Evolutionary conservation across 495 filamentous ascomycete genomes (phyloP).

Genomic region (Penicillium salamii): DNA sequence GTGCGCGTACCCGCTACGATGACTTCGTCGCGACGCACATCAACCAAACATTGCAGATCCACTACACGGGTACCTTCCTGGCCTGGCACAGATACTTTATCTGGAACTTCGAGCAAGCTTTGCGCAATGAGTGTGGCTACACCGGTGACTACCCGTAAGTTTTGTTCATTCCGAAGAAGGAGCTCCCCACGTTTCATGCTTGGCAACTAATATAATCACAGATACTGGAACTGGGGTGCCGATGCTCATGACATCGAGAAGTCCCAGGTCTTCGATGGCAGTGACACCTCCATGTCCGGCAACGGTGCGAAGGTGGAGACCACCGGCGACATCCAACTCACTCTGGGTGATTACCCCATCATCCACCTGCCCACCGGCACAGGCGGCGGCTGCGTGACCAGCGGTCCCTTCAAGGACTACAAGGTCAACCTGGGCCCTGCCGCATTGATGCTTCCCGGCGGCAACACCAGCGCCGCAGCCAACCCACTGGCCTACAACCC

Average conservation of each 20-base stretch:
- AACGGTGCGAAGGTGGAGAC: conserved; percentile 52
- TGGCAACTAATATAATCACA: neutral
- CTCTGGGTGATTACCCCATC: conserved; percentile 15
- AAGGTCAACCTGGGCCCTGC: conserved; percentile 54
- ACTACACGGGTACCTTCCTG: conserved; percentile 64
- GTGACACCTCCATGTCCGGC: conserved; percentile 56
- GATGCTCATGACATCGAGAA: conserved; percentile 45
- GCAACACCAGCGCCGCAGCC: conserved; percentile 6
- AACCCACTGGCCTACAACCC: conserved; percentile 51
- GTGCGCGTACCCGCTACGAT: conserved; percentile 60
- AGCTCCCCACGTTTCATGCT: no score
- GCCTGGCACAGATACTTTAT: conserved; percentile 71
- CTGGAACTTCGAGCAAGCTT: conserved; percentile 61
- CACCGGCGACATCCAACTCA: conserved; percentile 23
- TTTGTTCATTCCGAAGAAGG: no score
- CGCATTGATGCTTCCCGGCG: conserved; percentile 27
- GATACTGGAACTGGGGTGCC: conserved; percentile 66
- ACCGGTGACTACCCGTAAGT: conserved; percentile 42
- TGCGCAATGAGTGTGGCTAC: conserved; percentile 70
- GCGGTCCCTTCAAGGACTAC: conserved; percentile 56
- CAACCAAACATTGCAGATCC: conserved; percentile 58
- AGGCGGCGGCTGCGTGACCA: conserved; percentile 63
- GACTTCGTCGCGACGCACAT: conserved; percentile 71
- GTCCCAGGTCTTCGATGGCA: conserved; percentile 66
- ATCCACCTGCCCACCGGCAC: conserved; percentile 42